Percentiles rank a stretch among this genome's conserved stretches.
Conservation (phyloP, 139 green algal species). For the Tetradesmus lagerheimii region DNA sequence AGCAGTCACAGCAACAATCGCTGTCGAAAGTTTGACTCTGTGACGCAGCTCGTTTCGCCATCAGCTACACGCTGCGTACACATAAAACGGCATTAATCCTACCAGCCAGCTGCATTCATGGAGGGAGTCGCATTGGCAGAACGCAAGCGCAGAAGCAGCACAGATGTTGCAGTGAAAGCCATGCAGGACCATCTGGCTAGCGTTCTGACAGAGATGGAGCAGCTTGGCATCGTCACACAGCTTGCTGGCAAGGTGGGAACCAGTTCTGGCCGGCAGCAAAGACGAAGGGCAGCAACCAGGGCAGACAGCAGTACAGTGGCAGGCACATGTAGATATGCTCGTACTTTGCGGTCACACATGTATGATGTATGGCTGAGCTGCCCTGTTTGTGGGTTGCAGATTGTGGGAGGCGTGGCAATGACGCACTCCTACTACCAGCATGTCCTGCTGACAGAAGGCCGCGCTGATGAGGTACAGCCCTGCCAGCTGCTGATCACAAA, state of each 20-base stretch:
- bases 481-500: constrained; percentile 45
- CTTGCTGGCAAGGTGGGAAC: constrained; percentile 29
- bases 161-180: not conserved
- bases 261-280: not conserved
- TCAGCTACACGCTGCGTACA: too few relatives aligned
- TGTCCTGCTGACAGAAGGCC: constrained; percentile 33
- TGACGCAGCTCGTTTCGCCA: too few relatives aligned
- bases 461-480: not conserved
- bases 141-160: not conserved
- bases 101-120: not conserved
- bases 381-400: not conserved
- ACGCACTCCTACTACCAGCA: constrained; percentile 44
- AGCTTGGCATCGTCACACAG: constrained; percentile 39
- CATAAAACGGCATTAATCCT: too few relatives aligned
- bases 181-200: not conserved
- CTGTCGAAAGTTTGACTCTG: too few relatives aligned
- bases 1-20: too few relatives aligned
- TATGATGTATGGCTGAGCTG: not conserved
- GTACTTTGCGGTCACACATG: not conserved
- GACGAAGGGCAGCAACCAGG: not conserved
- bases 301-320: not conserved
- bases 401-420: constrained; percentile 42
- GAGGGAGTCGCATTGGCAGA: not conserved
- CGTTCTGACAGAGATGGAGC: constrained; percentile 25
- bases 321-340: not conserved